Evolutionary conservation across 768 basidiomycete species (phyloP), one percentile per base, ranked within the genome.

Genomic region (Psilocybe sp.): DNA sequence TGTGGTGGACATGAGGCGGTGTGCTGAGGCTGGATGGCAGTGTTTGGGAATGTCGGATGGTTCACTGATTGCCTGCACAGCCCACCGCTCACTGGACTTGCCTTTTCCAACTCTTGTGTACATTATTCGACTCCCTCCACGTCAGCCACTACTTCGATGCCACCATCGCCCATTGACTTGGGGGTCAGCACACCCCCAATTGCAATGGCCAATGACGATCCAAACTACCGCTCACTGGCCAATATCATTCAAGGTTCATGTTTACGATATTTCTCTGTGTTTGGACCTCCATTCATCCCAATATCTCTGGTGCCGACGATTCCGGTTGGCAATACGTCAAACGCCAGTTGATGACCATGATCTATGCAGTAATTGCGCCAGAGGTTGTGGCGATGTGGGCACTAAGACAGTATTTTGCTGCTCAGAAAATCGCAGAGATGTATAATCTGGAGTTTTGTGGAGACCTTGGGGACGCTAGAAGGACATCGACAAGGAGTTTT

Each of bases 321-420:
- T 12, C 40, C 5, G 5, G 11, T 3, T 13, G 31, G 16, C 32
- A 16, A 3, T 18, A 28, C 3, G 13, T 44, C 12, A 31, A 28
- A 9, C 14, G 50, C 23, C 44, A 49, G 8, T 10, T 51, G 9
- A 45, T 47, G 14, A 15, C 53, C 2, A 53, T 55, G 48, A 3
- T 53, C 3, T 44, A 33, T 3, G 38, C 49, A 2, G 14, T 58
- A 5, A 14, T 59, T 16, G 55, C 50, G 1, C 61, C 61, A 5
- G 59, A 62, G 43, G 31, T 60, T 15, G 42, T 62, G 2, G 36
- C 58, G 4, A 37, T 48, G 10, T 60, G 57, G 53, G 59, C 61
- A 2, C 18, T 55, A 39, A 44, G 59, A 19, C 61, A 62, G 38
- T 56, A 49, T 46, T 31, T 51, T 14, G 51, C 36, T 1, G 60